Conservation (phyloP, 352 stramenopile genomes). For the Peronospora tabacina region DNA sequence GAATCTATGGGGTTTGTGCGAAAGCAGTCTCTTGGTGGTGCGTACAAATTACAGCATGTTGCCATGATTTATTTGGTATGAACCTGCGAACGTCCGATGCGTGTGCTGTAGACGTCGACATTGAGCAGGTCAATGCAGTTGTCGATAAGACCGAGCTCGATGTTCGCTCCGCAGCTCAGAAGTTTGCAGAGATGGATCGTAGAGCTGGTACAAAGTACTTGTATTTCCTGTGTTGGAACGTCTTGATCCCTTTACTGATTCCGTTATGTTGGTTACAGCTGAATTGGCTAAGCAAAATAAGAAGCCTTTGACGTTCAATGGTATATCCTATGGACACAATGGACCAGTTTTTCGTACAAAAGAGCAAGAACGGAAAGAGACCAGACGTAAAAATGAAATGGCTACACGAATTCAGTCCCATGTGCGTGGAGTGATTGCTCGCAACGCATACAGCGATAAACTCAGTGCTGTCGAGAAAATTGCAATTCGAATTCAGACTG, state of each 20-base stretch:
- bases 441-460: slow-evolving; percentile 24
- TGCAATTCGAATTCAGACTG: slow-evolving; percentile 29
- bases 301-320: slow-evolving; percentile 36
- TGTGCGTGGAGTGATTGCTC: slow-evolving; percentile 34
- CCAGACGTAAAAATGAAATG: slow-evolving; percentile 35
- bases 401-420: slow-evolving; percentile 36
- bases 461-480: slow-evolving; percentile 23
- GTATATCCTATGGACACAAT: slow-evolving; percentile 19
- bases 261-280: slow-evolving; percentile 13
- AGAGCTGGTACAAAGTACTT: slow-evolving; percentile 35
- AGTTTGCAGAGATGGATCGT: slow-evolving; percentile 59
- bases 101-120: slow-evolving; percentile 30
- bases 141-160: slow-evolving; percentile 46
- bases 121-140: slow-evolving; percentile 50
- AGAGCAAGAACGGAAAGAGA: slow-evolving; percentile 23
- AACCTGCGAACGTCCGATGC: neutral
- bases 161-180: slow-evolving; percentile 45
- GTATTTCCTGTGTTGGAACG: neutral
- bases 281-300: slow-evolving; percentile 32
- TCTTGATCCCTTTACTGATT: slow-evolving; percentile 2
- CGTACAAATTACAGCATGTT: neutral
- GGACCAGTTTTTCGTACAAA: slow-evolving; percentile 24
- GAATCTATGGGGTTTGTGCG: slow-evolving; percentile 27
- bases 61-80: neutral
- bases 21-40: slow-evolving; percentile 37